These are phyloP conservation scores for Yarrowia alimentaria DNA, from an alignment of 805 yeast genomes.

Conservation along the genomic window DNA sequence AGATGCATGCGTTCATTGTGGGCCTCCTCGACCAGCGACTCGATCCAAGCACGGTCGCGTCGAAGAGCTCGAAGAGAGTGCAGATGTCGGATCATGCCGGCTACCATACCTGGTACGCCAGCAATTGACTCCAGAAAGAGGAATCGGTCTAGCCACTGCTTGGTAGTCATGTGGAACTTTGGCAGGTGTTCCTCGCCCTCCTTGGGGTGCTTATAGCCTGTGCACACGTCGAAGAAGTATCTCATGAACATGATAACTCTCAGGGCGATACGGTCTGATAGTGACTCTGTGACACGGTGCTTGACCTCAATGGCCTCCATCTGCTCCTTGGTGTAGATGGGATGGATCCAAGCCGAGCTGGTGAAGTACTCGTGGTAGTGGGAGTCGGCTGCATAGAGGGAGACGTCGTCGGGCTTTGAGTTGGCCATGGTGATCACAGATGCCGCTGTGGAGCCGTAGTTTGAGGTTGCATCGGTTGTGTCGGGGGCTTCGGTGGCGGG, in stretches of 20 bases:
- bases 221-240: conserved; percentile 55
- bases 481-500: no score
- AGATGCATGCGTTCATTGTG: conserved; percentile 77
- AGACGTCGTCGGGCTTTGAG: conserved; percentile 15
- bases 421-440: conserved; percentile 10
- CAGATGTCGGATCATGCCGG: conserved; percentile 67
- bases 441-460: conserved; percentile 2
- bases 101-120: conserved; percentile 77
- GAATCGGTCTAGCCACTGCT: conserved; percentile 58
- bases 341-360: conserved; percentile 45
- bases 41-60: conserved; percentile 73
- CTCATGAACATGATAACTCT: conserved; percentile 48
- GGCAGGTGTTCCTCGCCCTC: conserved; percentile 41
- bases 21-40: conserved; percentile 70
- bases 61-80: conserved; percentile 59
- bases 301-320: conserved; percentile 48
- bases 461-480: not conserved
- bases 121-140: conserved; percentile 70
- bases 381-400: conserved; percentile 4
- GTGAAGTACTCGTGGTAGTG: conserved; percentile 28
- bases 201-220: conserved; percentile 63
- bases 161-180: conserved; percentile 54
- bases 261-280: conserved; percentile 45
- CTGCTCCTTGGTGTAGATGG: conserved; percentile 41
- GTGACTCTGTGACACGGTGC: conserved; percentile 51